Percentiles rank a stretch among this genome's conserved stretches.
Conservation (phyloP, 805 yeast species). For the Candida ficus region DNA sequence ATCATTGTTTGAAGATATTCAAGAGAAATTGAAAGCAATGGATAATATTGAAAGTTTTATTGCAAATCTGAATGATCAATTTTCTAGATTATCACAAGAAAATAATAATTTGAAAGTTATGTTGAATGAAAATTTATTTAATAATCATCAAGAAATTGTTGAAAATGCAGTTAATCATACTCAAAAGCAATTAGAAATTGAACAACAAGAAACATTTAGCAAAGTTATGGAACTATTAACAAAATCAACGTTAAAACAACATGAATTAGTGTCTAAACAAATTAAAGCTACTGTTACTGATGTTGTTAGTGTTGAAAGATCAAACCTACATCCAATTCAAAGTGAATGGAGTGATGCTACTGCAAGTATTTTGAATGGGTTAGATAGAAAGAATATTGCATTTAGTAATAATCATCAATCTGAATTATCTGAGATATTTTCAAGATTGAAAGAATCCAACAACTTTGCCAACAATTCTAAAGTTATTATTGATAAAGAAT, state of each 20-base stretch:
- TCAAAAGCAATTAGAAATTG: constrained; percentile 15
- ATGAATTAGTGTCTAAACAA: constrained; percentile 11
- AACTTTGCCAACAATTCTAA: constrained; percentile 13
- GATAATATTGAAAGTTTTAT: constrained; percentile 10
- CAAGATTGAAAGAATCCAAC: constrained; percentile 14
- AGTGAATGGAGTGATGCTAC: constrained; percentile 20
- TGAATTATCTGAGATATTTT: constrained; percentile 7
- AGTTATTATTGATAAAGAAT: constrained; percentile 15
- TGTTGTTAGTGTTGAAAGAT: constrained; percentile 17
- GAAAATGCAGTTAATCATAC: constrained; percentile 12
- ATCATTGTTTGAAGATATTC: constrained; percentile 16
- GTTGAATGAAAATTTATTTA: constrained; percentile 20
- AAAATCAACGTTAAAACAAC: constrained; percentile 17
- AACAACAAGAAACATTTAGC: constrained; percentile 16
- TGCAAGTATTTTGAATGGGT: constrained; percentile 16
- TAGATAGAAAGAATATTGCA: constrained; percentile 15
- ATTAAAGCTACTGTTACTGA: constrained; percentile 14
- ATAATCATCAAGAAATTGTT: constrained; percentile 19
- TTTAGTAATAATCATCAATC: constrained; percentile 9
- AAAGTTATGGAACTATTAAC: constrained; percentile 18
- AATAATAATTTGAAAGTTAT: constrained; percentile 20
- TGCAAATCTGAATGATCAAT: constrained; percentile 13
- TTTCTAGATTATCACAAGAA: constrained; percentile 20
- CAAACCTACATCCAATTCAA: constrained; percentile 11
- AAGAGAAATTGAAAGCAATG: constrained; percentile 10